phyloP scores from a whole-genome alignment of 2,329 filamentous ascomycete species.

The Salinomyces thailandicus region DNA sequence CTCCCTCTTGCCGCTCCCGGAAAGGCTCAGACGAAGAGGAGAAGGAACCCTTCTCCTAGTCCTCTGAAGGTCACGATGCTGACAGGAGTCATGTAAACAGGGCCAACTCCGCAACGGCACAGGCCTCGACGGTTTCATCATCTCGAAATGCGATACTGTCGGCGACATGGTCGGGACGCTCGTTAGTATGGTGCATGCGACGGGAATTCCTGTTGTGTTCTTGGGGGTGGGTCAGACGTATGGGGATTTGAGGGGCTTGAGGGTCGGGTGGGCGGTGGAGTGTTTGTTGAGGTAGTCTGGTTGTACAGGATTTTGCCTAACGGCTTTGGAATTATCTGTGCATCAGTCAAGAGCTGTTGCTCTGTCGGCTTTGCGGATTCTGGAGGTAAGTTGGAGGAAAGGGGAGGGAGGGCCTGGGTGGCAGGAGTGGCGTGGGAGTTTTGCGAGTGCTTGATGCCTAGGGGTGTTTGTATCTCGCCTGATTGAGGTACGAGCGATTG shows the following conservation, averaged over 20 bases:
- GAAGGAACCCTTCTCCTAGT: not conserved
- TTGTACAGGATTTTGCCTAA: too few species aligned
- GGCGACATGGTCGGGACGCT: conserved; percentile 97
- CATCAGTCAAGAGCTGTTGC: too few species aligned
- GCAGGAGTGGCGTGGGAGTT: too few species aligned
- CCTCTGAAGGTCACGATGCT: conserved; percentile 2
- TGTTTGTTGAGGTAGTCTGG: conserved; percentile 44
- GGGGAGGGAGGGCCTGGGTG: too few species aligned
- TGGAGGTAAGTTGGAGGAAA: too few species aligned
- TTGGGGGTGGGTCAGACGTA: conserved; percentile 65
- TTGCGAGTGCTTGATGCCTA: too few species aligned
- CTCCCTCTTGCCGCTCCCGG: not conserved
- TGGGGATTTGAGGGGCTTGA: conserved; percentile 52
- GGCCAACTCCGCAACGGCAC: conserved; percentile 45
- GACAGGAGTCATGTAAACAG: conserved; percentile 6
- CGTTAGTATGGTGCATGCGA: conserved; percentile 95
- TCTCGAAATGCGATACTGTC: conserved; percentile 96
- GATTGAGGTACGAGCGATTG: too few species aligned
- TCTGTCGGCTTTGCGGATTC: too few species aligned
- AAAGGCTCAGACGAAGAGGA: not conserved
- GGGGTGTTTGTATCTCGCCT: too few species aligned
- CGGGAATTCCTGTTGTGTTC: conserved; percentile 81
- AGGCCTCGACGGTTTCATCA: conserved; percentile 89
- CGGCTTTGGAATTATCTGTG: too few species aligned
- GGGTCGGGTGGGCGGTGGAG: conserved; percentile 53